A percentile compares a stretch with the other conserved stretches of the same genome.
These are phyloP conservation scores for Stagonosporopsis chrysanthemi DNA, from an alignment of 2,329 filamentous ascomycete species.

Conservation along the genomic window DNA sequence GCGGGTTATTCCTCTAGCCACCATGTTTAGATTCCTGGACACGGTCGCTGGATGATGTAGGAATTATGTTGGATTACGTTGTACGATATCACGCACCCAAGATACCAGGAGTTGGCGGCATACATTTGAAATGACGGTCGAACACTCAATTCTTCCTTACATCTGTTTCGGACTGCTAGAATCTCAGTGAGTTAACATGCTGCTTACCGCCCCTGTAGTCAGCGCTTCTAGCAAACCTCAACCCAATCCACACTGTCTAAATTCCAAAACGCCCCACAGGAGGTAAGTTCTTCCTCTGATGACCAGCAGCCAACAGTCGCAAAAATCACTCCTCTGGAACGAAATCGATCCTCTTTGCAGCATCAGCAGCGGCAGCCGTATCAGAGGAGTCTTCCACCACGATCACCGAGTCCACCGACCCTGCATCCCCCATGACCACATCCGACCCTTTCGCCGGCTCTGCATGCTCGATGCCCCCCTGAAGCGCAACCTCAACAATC, in stretches of 20 bases:
- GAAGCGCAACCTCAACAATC: neutral
- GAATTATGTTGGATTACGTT: conserved; percentile 13
- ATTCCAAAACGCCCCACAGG: neutral
- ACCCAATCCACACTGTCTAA: neutral
- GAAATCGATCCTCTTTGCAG: neutral
- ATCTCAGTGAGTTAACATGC: too few species aligned
- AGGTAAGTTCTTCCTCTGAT: neutral
- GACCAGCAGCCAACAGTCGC: neutral
- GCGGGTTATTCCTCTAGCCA: too few species aligned
- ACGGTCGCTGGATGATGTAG: neutral
- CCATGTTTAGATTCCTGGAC: too few species aligned
- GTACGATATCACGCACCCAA: conserved; percentile 17
- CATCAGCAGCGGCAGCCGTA: neutral
- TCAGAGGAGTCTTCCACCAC: neutral
- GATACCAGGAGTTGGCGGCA: conserved; percentile 16
- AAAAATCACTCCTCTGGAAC: neutral
- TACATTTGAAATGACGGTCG: neutral
- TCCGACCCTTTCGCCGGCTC: neutral
- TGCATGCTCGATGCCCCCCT: neutral
- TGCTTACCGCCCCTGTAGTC: neutral
- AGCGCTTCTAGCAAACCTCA: neutral
- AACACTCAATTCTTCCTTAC: conserved; percentile 1
- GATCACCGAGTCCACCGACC: neutral
- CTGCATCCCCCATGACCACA: neutral
- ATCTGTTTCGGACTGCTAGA: too few species aligned